Evolutionary conservation across 129 eudicot species (phyloP), one percentile per base, ranked within the genome.

Genomic region (Flaveria linearis): DNA sequence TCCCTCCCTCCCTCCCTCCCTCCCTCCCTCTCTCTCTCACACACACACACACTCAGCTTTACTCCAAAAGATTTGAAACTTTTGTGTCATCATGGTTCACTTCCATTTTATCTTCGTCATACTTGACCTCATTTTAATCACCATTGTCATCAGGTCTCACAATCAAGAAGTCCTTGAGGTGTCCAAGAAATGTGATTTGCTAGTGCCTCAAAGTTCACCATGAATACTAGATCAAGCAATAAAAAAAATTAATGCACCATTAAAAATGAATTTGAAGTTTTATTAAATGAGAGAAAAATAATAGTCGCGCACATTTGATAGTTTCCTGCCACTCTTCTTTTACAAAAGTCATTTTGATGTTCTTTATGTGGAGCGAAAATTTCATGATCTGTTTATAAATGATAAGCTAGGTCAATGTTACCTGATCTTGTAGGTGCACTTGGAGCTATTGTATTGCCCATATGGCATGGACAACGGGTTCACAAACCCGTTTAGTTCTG

Each of bases 401-500:
- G 25, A 57, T 18, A 57, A 57, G 64, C 22, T 13, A 57, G 30
- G 5, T 57, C 30, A 57, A 57, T 4, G 16, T 20, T 58, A 58
- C 65, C 26, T 81, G 61, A 49, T 62, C 51, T 30, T 80, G 42
- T 57, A 93, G 98, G 98, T 94, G 74, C 98, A 94, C 77, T 74
- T 94, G 90, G 98, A 94, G 87, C 90, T 94, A 14, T 68, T 94
- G 46, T 94, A 94, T 86, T 80, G 69, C 72, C 98, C 98, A 12
- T 85, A 68, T 22, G 97, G 97, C 63, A 82, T 82, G 87, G 83
- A 85, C 25, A 94, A 89, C 72, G 93, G 90, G 46, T 86, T 88
- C 72, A 77, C 84, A 9, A 94, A 88, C 85, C 98, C 97, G 7
- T 94, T 88, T 78, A 75, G 82, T 47, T 78, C 96, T 14, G 79